Evolutionary conservation across 2,329 filamentous ascomycete species (phyloP).

Genomic region (Neofusicoccum parvum): DNA sequence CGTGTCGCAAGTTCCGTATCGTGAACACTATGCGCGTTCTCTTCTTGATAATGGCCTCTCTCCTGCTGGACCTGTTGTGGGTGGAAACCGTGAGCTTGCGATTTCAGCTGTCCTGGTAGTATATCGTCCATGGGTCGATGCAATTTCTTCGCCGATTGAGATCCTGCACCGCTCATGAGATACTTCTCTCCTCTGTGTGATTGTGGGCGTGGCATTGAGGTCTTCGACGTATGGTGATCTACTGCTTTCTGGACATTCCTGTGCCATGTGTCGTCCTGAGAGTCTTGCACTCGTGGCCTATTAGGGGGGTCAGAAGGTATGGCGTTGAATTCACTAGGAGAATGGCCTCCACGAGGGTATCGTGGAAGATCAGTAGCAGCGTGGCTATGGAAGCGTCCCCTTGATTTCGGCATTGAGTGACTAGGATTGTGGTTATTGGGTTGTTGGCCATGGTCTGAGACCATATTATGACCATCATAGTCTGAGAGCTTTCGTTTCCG

Average conservation of each 20-base stretch:
- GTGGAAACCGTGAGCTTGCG: background rate
- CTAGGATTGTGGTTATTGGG: background rate
- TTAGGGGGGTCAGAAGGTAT: background rate
- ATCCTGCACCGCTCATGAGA: constrained; percentile 10
- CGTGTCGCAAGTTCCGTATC: background rate
- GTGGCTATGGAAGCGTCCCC: background rate
- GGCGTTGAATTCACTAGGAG: background rate
- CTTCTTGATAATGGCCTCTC: background rate
- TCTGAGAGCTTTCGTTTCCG: constrained; percentile 7
- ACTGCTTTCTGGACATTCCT: no score
- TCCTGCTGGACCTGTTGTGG: no score
- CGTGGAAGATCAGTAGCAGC: background rate
- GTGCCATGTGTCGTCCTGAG: background rate
- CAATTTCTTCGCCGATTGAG: background rate
- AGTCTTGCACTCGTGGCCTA: background rate
- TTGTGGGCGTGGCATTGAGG: background rate
- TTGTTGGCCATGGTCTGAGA: background rate
- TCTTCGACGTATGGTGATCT: background rate
- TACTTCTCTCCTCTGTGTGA: background rate
- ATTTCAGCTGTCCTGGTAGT: background rate
- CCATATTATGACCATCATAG: background rate
- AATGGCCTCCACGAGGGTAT: background rate
- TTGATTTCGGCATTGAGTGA: background rate
- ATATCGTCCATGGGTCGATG: background rate
- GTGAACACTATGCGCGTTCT: background rate